Conservation (phyloP, 306 rosid species). For the apple (Malus domestica) region DNA sequence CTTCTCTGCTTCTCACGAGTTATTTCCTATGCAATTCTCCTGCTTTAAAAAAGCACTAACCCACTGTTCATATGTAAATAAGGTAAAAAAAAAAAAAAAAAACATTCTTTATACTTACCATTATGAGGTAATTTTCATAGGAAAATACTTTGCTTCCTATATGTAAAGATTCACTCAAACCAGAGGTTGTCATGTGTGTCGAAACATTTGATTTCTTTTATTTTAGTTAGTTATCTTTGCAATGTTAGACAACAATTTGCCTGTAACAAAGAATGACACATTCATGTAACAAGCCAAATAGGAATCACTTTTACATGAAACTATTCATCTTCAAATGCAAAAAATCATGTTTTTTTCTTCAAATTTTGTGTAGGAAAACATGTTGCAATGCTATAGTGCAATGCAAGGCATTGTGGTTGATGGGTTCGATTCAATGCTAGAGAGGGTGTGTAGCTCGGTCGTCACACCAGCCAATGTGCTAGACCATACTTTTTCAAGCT, state of each 20-base stretch:
- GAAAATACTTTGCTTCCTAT: not conserved
- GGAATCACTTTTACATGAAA: not conserved
- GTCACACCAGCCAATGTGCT: slow-evolving; percentile 70
- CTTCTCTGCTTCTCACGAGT: slow-evolving; percentile 65
- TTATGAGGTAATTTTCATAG: not conserved
- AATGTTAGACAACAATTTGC: no score
- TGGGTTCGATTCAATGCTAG: slow-evolving; percentile 48
- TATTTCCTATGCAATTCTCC: slow-evolving; percentile 72
- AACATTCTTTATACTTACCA: not conserved
- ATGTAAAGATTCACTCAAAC: no score
- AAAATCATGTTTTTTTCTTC: not conserved
- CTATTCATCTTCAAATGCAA: not conserved
- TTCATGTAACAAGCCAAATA: not conserved
- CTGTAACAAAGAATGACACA: no score
- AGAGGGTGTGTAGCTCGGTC: slow-evolving; percentile 39
- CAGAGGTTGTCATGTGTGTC: not conserved
- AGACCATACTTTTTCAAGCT: slow-evolving; percentile 66
- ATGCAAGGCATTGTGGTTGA: slow-evolving; percentile 45
- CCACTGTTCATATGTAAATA: slow-evolving; percentile 50
- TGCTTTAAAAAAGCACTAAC: slow-evolving; percentile 54
- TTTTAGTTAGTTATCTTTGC: no score
- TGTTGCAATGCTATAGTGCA: slow-evolving; percentile 47
- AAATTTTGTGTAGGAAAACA: slow-evolving; percentile 37
- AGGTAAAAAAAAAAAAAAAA: slow-evolving; percentile 34
- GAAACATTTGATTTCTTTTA: no score